Percentiles rank a stretch among this genome's conserved stretches.
These are phyloP conservation scores for Rhypophila decipiens DNA, from an alignment of 495 filamentous ascomycete species.

Conservation along the genomic window DNA sequence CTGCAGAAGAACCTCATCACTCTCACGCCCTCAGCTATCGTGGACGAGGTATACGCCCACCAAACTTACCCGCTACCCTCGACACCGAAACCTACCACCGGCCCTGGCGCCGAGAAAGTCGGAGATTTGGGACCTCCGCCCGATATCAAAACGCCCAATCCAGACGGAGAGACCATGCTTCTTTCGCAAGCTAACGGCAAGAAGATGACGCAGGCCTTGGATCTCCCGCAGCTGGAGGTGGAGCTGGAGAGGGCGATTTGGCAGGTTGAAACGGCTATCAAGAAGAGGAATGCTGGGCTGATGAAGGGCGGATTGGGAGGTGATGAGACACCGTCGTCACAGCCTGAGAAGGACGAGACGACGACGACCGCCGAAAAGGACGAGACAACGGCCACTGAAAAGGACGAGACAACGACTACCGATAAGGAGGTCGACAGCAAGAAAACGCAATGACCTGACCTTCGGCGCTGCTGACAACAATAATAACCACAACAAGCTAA, in stretches of 20 bases:
- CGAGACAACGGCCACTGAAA: constrained; percentile 9
- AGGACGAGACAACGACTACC: constrained; percentile 10
- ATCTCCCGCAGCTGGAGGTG: constrained; percentile 74
- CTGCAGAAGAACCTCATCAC: constrained; percentile 62
- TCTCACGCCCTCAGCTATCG: constrained; percentile 50
- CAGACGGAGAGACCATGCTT: constrained; percentile 50
- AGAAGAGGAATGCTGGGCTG: constrained; percentile 40
- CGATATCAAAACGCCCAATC: constrained; percentile 20
- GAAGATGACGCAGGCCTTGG: constrained; percentile 61
- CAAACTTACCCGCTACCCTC: constrained; percentile 23
- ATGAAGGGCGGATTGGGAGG: constrained; percentile 5
- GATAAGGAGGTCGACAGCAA: constrained; percentile 16
- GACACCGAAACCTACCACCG: constrained; percentile 21
- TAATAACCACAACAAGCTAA: not conserved
- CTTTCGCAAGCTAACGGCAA: constrained; percentile 54
- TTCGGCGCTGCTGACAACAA: not conserved
- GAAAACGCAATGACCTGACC: not conserved
- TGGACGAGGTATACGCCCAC: constrained; percentile 67
- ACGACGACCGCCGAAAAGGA: constrained; percentile 14
- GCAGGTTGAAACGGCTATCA: constrained; percentile 69
- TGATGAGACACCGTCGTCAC: constrained; percentile 1
- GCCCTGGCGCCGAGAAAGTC: constrained; percentile 3
- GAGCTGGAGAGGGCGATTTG: constrained; percentile 85
- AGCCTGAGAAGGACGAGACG: constrained; percentile 9
- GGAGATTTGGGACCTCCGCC: constrained; percentile 19